Evolutionary conservation across 1,284 basidiomycete genomes (phyloP), one percentile per base, ranked within the genome.

Genomic region (Pascua sp.): DNA sequence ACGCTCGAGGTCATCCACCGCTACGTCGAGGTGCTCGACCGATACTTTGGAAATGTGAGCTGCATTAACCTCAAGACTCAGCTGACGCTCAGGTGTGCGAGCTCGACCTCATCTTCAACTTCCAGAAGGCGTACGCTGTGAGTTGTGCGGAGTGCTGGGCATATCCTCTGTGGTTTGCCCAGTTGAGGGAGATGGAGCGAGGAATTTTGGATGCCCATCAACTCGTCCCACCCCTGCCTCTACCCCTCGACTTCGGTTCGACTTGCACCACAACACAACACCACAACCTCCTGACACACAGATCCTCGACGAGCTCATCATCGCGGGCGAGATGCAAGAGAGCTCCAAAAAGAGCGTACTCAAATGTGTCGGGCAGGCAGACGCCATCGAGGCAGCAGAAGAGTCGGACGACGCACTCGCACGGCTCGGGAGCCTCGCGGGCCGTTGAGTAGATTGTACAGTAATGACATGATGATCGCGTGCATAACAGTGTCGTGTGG

Each of bases 311-410:
- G 96, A 99, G 76, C 83, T 98, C 52, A 94, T 99, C 75, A 97
- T 98, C 61, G 89, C 93, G 5, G 96, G 96, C 46, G 96, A 99
- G 77, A 81, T 99, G 67, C 95, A 99, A 79, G 96, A 99, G 73
- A 94, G 94, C 1, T 94, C 90, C 37, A 99, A 99, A 83, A 98
- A 99, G 79, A 90, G 91, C 5, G 95, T 98, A 8, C 80, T 98
- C 51, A 82, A 90, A 59, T 88, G 90, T 54, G 89, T 79, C n/a
- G 76, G 77, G 0, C 78, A 79, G 60, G 74, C 76, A 8, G 80
- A 81, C 49, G 69, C 77, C n/a, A 77, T 80, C 48, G 79, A 80
- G 67, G 80, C 55, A 76, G 74, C 74, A 47, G 74, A 76, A 53
- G 62, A 72, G 9, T 67, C 71, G 4, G 74, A 76, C 50, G 74